phyloP scores from a whole-genome alignment of 345 rosid species.

The Euphorbia pulcherrima region DNA sequence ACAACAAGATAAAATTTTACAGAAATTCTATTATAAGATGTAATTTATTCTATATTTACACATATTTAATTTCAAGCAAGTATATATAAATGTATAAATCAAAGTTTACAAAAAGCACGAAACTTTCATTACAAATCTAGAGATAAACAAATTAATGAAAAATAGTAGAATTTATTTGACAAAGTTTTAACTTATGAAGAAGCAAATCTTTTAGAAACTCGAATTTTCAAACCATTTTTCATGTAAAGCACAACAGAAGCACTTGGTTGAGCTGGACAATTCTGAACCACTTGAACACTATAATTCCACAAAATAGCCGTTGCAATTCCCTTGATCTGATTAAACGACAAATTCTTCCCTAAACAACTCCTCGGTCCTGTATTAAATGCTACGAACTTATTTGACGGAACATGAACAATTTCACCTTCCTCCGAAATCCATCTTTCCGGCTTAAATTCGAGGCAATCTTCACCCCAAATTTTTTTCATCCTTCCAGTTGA shows the following conservation, averaged over 20 bases:
- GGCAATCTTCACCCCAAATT: conserved; percentile 22
- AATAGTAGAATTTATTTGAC: too few relatives aligned
- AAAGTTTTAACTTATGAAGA: background rate
- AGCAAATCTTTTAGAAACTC: conserved; percentile 5
- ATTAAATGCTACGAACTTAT: conserved; percentile 16
- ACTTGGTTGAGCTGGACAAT: background rate
- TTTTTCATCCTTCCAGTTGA: conserved; percentile 19
- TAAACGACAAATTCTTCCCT: conserved; percentile 14
- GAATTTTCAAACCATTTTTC: conserved; percentile 17
- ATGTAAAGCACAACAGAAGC: conserved; percentile 6
- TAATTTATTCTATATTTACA: too few relatives aligned
- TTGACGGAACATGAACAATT: conserved; percentile 8
- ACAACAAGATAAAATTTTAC: too few relatives aligned
- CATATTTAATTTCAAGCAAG: too few relatives aligned
- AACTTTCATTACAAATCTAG: too few relatives aligned
- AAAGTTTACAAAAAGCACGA: too few relatives aligned
- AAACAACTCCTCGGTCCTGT: conserved; percentile 17
- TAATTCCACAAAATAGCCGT: conserved; percentile 11
- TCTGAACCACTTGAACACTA: conserved; percentile 3
- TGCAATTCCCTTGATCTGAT: conserved; percentile 9
- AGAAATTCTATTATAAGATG: too few relatives aligned
- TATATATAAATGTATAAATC: too few relatives aligned
- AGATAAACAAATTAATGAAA: too few relatives aligned
- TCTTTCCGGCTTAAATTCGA: conserved; percentile 24
- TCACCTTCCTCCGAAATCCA: conserved; percentile 13